Base-by-base conservation (phyloP, 129 eudicot genomes). In the Smallanthus sonchifolius region DNA sequence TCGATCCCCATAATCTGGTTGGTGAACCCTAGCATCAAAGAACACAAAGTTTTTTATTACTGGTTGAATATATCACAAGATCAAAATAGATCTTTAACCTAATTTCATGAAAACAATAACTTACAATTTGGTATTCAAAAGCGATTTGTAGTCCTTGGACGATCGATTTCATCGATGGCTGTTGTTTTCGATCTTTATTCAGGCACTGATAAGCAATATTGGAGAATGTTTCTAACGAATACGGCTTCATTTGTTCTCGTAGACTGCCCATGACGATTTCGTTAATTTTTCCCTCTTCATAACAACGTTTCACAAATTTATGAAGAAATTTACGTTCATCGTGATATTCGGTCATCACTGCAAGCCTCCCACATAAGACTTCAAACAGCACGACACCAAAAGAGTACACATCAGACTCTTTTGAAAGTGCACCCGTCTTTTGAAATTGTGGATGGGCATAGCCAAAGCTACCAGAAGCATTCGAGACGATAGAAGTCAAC, bases 1-100 rank as follows among this genome's bases (percentile, higher is more conserved):
- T 20, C n/a, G 72, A 63, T 48, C 79, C 79, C 71, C 70, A 75
- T 34, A 75, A 63, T 72, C n/a, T 52, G 15, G 55, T 63, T 45
- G 47, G 48, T 15, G 45, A 3, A 64, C 63, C 72, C 72, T 75
- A 63, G 5, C 60, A 73, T 73, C 43, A 40, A 57, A 57, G 24
- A 28, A 57, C 13, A 57, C 64, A 57, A 24, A 57, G 64, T 57
- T 30, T 57, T n/a, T 57, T 6, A 57, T 24, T 20, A 19, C 3
- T 20, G n/a, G n/a, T n/a, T n/a, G n/a, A n/a, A n/a, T n/a, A n/a
- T n/a, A n/a, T n/a, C n/a, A n/a, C n/a, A n/a, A n/a, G n/a, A n/a
- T n/a, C n/a, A n/a, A n/a, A n/a, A n/a, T n/a, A n/a, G n/a, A n/a
- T n/a, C n/a, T n/a, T n/a, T n/a, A n/a, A n/a, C n/a, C n/a, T n/a